Base-by-base conservation (phyloP, 2,329 filamentous ascomycete genomes). In the Ceratocystis cacaofunesta region DNA sequence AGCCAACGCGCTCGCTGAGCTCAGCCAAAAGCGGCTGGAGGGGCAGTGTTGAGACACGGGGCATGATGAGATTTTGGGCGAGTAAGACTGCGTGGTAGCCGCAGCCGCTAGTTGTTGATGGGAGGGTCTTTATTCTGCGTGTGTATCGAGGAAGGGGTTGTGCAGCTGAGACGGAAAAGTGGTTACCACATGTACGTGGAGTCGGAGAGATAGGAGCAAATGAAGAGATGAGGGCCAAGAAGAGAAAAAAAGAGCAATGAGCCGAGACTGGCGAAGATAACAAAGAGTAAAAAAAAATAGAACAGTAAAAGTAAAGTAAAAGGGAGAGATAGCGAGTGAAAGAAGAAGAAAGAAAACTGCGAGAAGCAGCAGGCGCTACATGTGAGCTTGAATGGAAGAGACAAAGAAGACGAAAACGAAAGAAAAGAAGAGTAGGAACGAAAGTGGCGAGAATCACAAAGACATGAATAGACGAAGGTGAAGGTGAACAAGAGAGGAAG, bases 1-100 rank as follows among this genome's bases (percentile, higher is more conserved):
- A 63, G 30, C 65, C 65, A 48, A 67, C 65, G 57, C 55, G 65
- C 17, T 58, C 19, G 25, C 62, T 64, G 6, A 64, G 62, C 50
- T 30, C 19, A 12, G 48, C 46, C 62, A 64, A 25, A n/a, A 43
- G 10, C 10, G 62, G 28, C 30, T 28, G 52, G 10, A 57, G 48
- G 25, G 62, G 41, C 62, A 57, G 32, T 17, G 62, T 55, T 32
- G 48, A 32, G 12, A 50, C 48, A 41, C 32, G 30, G 17, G 52
- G 48, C 62, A 64, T 64, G 8, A n/a, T 55, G 25, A 17, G 22
- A 28, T 19, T 12, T 55, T 55, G 43, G 61, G 25, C 8, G 28
- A 30, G 28, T 8, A 22, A 8, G 15, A 17, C 22, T 36, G 25
- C 32, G 22, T 6, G 12, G 36, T 15, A 41, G 36, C 10, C 10